Percentiles rank a stretch among this genome's conserved stretches.
phyloP scores from a whole-genome alignment of 2,329 filamentous ascomycete genomes.

The Golovinomyces cichoracearum region DNA sequence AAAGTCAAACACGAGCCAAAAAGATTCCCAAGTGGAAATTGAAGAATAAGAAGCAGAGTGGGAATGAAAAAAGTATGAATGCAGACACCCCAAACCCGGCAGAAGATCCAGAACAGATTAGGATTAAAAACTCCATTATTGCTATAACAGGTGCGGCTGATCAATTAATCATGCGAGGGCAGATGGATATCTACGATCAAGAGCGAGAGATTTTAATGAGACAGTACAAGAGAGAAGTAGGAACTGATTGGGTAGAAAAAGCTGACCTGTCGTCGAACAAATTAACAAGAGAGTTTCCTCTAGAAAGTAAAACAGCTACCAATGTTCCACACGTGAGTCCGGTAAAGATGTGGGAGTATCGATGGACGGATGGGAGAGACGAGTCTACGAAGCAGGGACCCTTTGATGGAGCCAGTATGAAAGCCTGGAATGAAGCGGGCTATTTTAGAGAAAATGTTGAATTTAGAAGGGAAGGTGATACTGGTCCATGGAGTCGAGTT shows the following conservation, averaged over 20 bases:
- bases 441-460: slow-evolving; percentile 84
- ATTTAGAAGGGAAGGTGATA: slow-evolving; percentile 34
- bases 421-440: slow-evolving; percentile 68
- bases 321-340: slow-evolving; percentile 5
- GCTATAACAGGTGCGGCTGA: slow-evolving; percentile 75
- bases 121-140: slow-evolving; percentile 49
- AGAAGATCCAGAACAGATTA: slow-evolving; percentile 33
- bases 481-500: slow-evolving; percentile 17
- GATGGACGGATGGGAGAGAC: slow-evolving; percentile 74
- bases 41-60: slow-evolving; percentile 42
- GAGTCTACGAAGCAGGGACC: slow-evolving; percentile 58
- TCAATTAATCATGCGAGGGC: slow-evolving; percentile 55
- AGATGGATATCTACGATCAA: slow-evolving; percentile 74
- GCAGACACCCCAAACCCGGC: slow-evolving; percentile 27
- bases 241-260: slow-evolving; percentile 47
- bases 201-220: slow-evolving; percentile 63
- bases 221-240: slow-evolving; percentile 62
- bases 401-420: slow-evolving; percentile 65
- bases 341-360: slow-evolving; percentile 54
- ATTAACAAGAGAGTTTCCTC: no score
- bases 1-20: slow-evolving; percentile 32
- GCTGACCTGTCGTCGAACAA: no score
- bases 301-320: no score
- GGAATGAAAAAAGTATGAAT: slow-evolving; percentile 33
- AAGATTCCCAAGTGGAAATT: slow-evolving; percentile 41